Base-by-base conservation (phyloP, 495 filamentous ascomycete genomes). In the Cercophora samala region DNA sequence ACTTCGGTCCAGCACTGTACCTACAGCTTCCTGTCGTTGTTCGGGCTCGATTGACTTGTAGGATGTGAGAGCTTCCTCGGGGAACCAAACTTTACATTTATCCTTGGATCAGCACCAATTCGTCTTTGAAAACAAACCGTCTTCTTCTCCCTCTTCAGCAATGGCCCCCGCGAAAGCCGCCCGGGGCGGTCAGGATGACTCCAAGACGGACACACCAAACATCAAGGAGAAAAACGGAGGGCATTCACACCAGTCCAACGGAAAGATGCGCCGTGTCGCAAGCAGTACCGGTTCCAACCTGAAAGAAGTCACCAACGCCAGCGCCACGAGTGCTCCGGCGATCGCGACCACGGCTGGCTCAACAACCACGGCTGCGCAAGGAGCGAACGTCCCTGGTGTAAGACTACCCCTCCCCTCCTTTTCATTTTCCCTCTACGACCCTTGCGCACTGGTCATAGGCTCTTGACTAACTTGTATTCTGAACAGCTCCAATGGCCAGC, bases 401-500 rank as follows among this genome's bases (percentile, higher is more conserved):
- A n/a, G 74, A 61, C 22, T 56, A 8, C 37, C 21, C 52, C 9
- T 25, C 23, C 56, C 23, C 21, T 58, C 54, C 23, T n/a, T 62
- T 5, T 24, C 29, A 4, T 3, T 4, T 26, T 37, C 51, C 22
- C 13, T 56, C 26, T n/a, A 52, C 22, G 1, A 4, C 29, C 2
- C 23, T 17, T 58, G 37, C 24, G 9, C 53, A 23, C 63, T 32
- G 11, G 2, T 21, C 25, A 4, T 19, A 1, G 26, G 42, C 17
- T 22, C 32, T 19, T 55, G 19, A 32, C 75, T 80, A 59, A 78
- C 67, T 62, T 5, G n/a, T 21, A 21, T 5, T 11, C 21, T 18
- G 1, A 64, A 62, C 71, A 96, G 92, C 85, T 96, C 64, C 83
- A 87, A 69, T 96, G 92, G 92, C 81, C 85, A 42, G 85, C 89